phyloP scores from a whole-genome alignment of 2,329 filamentous ascomycete species.

The Neoarthrinium moseri region DNA sequence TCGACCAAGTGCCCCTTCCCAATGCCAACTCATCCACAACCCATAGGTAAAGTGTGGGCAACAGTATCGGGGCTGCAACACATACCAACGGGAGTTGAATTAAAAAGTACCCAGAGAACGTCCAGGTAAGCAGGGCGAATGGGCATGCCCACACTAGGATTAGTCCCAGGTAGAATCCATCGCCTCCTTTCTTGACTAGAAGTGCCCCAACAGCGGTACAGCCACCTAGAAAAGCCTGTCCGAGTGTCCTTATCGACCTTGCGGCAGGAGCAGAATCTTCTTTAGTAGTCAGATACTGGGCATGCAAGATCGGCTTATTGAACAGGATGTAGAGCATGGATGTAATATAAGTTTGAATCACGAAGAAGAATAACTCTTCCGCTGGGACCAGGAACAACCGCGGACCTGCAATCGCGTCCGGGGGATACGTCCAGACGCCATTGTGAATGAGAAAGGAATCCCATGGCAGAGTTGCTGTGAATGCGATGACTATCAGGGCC shows the following conservation, averaged over 20 bases:
- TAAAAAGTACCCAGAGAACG: slow-evolving; percentile 62
- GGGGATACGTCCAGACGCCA: slow-evolving; percentile 70
- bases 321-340: slow-evolving; percentile 65
- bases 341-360: slow-evolving; percentile 75
- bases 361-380: slow-evolving; percentile 76
- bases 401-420: slow-evolving; percentile 60
- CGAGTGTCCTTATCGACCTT: slow-evolving; percentile 34
- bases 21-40: slow-evolving; percentile 68
- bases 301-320: slow-evolving; percentile 60
- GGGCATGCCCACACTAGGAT: slow-evolving; percentile 70
- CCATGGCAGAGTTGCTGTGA: slow-evolving; percentile 71
- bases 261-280: slow-evolving; percentile 22
- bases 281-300: slow-evolving; percentile 37
- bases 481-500: slow-evolving; percentile 62
- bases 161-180: slow-evolving; percentile 65
- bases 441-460: slow-evolving; percentile 71
- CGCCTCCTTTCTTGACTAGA: slow-evolving; percentile 42
- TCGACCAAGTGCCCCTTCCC: slow-evolving; percentile 69
- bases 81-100: slow-evolving; percentile 57
- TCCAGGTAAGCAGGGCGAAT: slow-evolving; percentile 64
- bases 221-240: slow-evolving; percentile 47
- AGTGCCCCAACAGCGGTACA: slow-evolving; percentile 42
- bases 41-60: slow-evolving; percentile 72
- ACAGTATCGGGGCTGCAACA: slow-evolving; percentile 56
- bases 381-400: slow-evolving; percentile 64